Evolutionary conservation across 2,329 filamentous ascomycete species (phyloP).

Genomic region (Fusarium keratoplasticum): DNA sequence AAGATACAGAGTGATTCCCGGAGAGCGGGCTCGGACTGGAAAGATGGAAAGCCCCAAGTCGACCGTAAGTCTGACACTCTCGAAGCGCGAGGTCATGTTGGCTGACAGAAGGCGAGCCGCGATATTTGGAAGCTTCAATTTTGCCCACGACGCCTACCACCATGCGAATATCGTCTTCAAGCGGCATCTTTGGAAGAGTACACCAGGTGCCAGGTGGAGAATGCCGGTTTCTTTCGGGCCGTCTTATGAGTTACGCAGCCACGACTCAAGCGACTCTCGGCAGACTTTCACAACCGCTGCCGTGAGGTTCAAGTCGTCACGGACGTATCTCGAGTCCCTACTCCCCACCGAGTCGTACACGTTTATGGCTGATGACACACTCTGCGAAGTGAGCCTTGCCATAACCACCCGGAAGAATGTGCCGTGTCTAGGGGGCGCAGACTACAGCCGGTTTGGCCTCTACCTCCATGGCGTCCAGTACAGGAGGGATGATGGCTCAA

Average conservation of each 20-base stretch:
- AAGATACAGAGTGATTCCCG: constrained; percentile 69
- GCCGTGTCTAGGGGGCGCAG: constrained; percentile 70
- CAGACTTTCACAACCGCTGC: constrained; percentile 52
- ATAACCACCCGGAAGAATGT: constrained; percentile 62
- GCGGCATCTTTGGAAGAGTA: constrained; percentile 29
- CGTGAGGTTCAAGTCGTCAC: constrained; percentile 62
- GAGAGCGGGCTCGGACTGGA: constrained; percentile 53
- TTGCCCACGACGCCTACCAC: constrained; percentile 40
- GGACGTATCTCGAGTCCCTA: constrained; percentile 55
- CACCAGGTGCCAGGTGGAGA: constrained; percentile 26
- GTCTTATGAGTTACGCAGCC: constrained; percentile 31
- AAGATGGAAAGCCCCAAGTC: constrained; percentile 22
- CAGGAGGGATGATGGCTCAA: constrained; percentile 59
- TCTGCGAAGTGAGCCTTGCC: constrained; percentile 58
- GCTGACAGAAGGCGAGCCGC: constrained; percentile 14
- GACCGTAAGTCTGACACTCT: constrained; percentile 17
- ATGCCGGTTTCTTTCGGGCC: constrained; percentile 44
- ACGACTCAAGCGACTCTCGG: constrained; percentile 4
- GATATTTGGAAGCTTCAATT: constrained; percentile 29
- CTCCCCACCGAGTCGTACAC: constrained; percentile 60
- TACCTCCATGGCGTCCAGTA: constrained; percentile 73
- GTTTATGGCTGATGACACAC: constrained; percentile 61
- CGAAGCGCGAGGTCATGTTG: background rate
- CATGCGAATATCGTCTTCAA: constrained; percentile 24
- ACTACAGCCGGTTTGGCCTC: constrained; percentile 69